Conservation (phyloP, 495 filamentous ascomycete genomes). For the Penicillium malachiteum region DNA sequence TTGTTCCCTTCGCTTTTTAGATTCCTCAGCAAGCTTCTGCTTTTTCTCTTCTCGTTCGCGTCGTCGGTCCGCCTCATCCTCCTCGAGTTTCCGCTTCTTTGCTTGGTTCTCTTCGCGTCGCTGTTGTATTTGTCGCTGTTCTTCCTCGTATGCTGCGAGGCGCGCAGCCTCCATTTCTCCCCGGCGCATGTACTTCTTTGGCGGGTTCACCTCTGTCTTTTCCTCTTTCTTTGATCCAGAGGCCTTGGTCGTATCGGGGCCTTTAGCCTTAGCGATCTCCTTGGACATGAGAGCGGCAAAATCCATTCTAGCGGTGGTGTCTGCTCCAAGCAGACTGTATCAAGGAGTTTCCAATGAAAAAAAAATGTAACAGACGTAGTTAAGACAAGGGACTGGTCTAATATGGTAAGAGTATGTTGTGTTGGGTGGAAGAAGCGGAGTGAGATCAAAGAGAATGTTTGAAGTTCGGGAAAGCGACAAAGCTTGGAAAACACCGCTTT, state of each 20-base stretch:
- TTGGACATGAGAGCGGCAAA: slow-evolving; percentile 89
- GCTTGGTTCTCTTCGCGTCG: slow-evolving; percentile 64
- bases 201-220: slow-evolving; percentile 29
- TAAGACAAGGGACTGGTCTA: no score
- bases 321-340: background rate
- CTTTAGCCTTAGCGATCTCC: slow-evolving; percentile 79
- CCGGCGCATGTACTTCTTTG: slow-evolving; percentile 83
- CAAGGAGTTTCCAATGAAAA: no score
- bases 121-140: slow-evolving; percentile 67
- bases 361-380: no score
- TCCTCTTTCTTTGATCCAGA: slow-evolving; percentile 22
- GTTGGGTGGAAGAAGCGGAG: background rate
- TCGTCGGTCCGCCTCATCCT: slow-evolving; percentile 71
- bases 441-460: background rate
- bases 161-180: slow-evolving; percentile 84
- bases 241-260: slow-evolving; percentile 31
- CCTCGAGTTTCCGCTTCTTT: slow-evolving; percentile 86
- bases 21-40: slow-evolving; percentile 76
- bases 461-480: background rate
- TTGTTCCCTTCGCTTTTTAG: slow-evolving; percentile 63
- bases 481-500: background rate
- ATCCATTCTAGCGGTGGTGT: slow-evolving; percentile 64
- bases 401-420: background rate
- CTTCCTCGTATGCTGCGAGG: slow-evolving; percentile 72
- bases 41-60: slow-evolving; percentile 76